Conservation (phyloP, 805 yeast genomes). For the Candida nanaspora region DNA sequence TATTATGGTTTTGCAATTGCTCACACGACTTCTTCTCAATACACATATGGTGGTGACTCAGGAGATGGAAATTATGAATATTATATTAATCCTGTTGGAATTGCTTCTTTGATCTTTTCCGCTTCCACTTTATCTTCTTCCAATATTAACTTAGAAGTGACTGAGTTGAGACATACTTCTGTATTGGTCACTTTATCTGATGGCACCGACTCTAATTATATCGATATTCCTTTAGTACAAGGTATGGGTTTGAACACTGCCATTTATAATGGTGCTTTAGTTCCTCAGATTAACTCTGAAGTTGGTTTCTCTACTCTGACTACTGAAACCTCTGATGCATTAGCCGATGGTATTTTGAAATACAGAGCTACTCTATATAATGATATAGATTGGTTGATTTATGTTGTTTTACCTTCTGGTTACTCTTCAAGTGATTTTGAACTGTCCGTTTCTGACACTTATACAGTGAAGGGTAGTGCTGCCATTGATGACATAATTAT, state of each 20-base stretch:
- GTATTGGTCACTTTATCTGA: slow-evolving; percentile 37
- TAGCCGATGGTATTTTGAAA: slow-evolving; percentile 26
- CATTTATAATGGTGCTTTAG: slow-evolving; percentile 39
- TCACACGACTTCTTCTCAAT: slow-evolving; percentile 39
- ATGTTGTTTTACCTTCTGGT: slow-evolving; percentile 34
- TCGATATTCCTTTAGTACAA: slow-evolving; percentile 46
- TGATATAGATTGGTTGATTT: slow-evolving; percentile 43
- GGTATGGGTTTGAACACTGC: slow-evolving; percentile 57
- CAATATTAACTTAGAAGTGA: slow-evolving; percentile 33
- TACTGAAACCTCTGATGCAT: slow-evolving; percentile 23
- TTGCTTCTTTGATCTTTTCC: slow-evolving; percentile 49
- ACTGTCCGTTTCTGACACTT: slow-evolving; percentile 24
- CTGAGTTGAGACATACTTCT: slow-evolving; percentile 44
- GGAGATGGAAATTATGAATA: slow-evolving; percentile 35
- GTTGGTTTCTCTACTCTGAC: slow-evolving; percentile 37
- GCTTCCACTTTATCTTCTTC: slow-evolving; percentile 38
- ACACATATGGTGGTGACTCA: slow-evolving; percentile 39
- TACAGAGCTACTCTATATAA: slow-evolving; percentile 32
- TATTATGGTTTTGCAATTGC: slow-evolving; percentile 57
- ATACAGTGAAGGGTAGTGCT: slow-evolving; percentile 30
- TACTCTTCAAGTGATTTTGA: slow-evolving; percentile 18
- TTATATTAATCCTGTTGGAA: slow-evolving; percentile 49
- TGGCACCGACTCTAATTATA: slow-evolving; percentile 25
- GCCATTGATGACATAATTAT: slow-evolving; percentile 34
- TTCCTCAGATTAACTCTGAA: slow-evolving; percentile 37